These are phyloP conservation scores for Pseudovirgaria hyperparasitica DNA, from an alignment of 2,329 filamentous ascomycete species.

Conservation along the genomic window DNA sequence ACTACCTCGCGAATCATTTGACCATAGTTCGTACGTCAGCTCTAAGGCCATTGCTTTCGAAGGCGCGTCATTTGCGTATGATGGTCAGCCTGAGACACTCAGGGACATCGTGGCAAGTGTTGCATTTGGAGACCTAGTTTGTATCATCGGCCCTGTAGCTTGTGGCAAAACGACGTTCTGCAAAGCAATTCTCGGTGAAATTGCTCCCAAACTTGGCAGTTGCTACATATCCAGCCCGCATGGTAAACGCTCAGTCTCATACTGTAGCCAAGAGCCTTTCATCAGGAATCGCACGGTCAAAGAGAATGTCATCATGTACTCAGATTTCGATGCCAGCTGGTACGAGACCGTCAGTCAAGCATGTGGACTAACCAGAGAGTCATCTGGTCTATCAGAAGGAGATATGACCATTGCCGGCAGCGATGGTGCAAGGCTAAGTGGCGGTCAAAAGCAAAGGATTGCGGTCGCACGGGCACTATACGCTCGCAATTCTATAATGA, in stretches of 20 bases:
- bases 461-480: slow-evolving; percentile 38
- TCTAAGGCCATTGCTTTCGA: too few relatives aligned
- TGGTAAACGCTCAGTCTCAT: slow-evolving; percentile 11
- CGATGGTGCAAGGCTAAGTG: slow-evolving; percentile 33
- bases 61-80: too few relatives aligned
- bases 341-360: slow-evolving; percentile 13
- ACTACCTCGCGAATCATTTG: too few relatives aligned
- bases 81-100: too few relatives aligned
- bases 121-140: slow-evolving; percentile 5
- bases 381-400: slow-evolving; percentile 5
- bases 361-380: slow-evolving; percentile 9
- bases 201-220: slow-evolving; percentile 5
- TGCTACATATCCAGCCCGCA: slow-evolving; percentile 4
- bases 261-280: slow-evolving; percentile 17
- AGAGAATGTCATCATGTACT: slow-evolving; percentile 13
- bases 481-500: slow-evolving; percentile 25
- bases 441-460: slow-evolving; percentile 36
- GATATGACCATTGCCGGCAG: slow-evolving; percentile 32
- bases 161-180: slow-evolving; percentile 23
- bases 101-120: too few relatives aligned
- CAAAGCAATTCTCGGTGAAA: slow-evolving; percentile 10
- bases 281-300: slow-evolving; percentile 13
- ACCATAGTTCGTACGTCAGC: too few relatives aligned
- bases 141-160: slow-evolving; percentile 8
- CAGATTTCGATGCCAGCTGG: slow-evolving; percentile 11